Conservation (phyloP, 257 asterid genomes). For the Fraxinus americana region DNA sequence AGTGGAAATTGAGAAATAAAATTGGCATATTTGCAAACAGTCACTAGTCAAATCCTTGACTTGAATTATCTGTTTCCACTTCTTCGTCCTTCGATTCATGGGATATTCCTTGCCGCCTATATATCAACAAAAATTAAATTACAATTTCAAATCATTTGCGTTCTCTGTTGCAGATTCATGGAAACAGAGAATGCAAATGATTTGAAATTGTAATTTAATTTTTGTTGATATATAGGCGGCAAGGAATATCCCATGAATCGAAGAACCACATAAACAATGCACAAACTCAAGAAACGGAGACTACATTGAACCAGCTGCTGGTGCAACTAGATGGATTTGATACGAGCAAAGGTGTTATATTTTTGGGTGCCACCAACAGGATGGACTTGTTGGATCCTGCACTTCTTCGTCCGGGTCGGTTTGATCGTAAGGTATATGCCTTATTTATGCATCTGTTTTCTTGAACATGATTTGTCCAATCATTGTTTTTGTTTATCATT, state of each 20-base stretch:
- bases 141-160: conserved; percentile 5
- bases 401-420: conserved; percentile 99
- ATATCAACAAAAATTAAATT: conserved; percentile 29
- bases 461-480: conserved; percentile 2
- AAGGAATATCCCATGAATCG: conserved; percentile 63
- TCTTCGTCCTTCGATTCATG: conserved; percentile 56
- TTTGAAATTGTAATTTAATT: conserved; percentile 19
- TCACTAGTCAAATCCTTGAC: neutral
- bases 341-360: conserved; percentile 97
- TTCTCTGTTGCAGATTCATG: neutral
- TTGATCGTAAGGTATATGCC: conserved; percentile 90
- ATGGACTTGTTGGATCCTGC: conserved; percentile 97
- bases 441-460: conserved; percentile 8
- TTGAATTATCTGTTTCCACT: too few species aligned
- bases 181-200: neutral
- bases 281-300: conserved; percentile 92
- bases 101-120: conserved; percentile 85
- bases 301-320: conserved; percentile 94
- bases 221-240: conserved; percentile 65
- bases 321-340: conserved; percentile 96
- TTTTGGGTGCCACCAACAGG: conserved; percentile 95
- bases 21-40: neutral
- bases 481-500: conserved; percentile 19
- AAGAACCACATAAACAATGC: conserved; percentile 61
- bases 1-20: neutral